Conservation (phyloP, 345 rosid species). For the Turritis glabra region DNA sequence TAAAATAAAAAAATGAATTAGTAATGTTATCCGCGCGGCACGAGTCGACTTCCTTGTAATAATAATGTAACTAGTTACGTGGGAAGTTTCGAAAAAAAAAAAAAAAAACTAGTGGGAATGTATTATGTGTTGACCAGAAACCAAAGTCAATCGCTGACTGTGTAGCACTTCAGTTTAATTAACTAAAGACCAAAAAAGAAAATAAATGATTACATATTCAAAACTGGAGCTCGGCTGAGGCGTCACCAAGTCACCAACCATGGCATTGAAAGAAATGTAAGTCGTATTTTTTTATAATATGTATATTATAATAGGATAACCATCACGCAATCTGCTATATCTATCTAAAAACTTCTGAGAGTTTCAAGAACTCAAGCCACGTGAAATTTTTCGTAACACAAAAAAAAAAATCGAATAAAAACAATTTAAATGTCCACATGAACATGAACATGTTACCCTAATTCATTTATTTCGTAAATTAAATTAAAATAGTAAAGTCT, state of each 20-base stretch:
- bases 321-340: not conserved
- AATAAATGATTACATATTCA: too few species aligned
- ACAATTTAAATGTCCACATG: not conserved
- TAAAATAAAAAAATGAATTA: too few species aligned
- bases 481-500: too few species aligned
- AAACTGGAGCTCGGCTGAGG: too few species aligned
- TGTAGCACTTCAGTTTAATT: not conserved
- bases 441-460: too few species aligned
- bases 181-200: conserved; percentile 2
- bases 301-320: not conserved
- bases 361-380: conserved; percentile 5
- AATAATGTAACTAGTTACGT: not conserved
- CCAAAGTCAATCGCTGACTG: not conserved
- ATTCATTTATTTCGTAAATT: too few species aligned
- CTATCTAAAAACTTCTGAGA: not conserved
- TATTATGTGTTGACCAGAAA: not conserved
- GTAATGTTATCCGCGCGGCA: too few species aligned
- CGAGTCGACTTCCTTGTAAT: too few species aligned
- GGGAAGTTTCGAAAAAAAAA: too few species aligned
- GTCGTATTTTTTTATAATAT: not conserved
- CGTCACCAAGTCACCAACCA: too few species aligned
- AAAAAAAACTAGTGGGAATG: too few species aligned
- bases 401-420: not conserved
- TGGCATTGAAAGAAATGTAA: not conserved
- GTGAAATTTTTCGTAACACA: not conserved